Evolutionary conservation across 768 basidiomycete species (phyloP).

Genomic region (Mycena rosella): DNA sequence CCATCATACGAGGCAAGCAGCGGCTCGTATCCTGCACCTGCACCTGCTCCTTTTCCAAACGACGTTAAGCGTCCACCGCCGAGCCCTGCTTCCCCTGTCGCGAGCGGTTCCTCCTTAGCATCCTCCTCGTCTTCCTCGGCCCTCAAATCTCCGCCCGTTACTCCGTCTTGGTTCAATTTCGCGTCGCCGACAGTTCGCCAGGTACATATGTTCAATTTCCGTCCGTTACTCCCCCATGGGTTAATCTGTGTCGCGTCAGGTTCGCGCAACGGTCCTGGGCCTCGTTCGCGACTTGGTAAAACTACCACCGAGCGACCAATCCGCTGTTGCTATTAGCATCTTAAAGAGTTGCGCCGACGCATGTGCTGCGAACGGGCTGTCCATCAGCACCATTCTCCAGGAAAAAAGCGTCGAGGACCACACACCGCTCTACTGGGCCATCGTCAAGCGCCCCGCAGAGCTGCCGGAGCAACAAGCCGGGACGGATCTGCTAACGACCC

Average conservation of each 20-base stretch:
- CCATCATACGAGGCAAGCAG: constrained; percentile 32
- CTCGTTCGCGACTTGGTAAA: constrained; percentile 57
- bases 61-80: constrained; percentile 25
- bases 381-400: constrained; percentile 58
- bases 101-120: constrained; percentile 12
- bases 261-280: constrained; percentile 51
- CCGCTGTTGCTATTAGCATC: constrained; percentile 41
- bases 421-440: constrained; percentile 66
- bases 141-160: constrained; percentile 11
- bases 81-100: neutral
- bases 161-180: constrained; percentile 31
- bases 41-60: neutral
- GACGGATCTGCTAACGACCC: constrained; percentile 29
- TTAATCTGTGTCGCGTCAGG: too few relatives aligned
- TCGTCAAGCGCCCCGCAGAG: constrained; percentile 32
- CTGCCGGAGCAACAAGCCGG: constrained; percentile 5
- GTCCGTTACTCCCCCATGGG: too few relatives aligned
- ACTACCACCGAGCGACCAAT: constrained; percentile 29
- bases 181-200: constrained; percentile 43
- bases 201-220: too few relatives aligned
- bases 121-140: constrained; percentile 23
- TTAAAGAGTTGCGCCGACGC: constrained; percentile 62
- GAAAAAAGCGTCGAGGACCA: constrained; percentile 61
- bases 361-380: constrained; percentile 54
- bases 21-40: neutral